These are phyloP conservation scores for Fusarium sp. DNA, from an alignment of 2,329 filamentous ascomycete species.

Conservation along the genomic window DNA sequence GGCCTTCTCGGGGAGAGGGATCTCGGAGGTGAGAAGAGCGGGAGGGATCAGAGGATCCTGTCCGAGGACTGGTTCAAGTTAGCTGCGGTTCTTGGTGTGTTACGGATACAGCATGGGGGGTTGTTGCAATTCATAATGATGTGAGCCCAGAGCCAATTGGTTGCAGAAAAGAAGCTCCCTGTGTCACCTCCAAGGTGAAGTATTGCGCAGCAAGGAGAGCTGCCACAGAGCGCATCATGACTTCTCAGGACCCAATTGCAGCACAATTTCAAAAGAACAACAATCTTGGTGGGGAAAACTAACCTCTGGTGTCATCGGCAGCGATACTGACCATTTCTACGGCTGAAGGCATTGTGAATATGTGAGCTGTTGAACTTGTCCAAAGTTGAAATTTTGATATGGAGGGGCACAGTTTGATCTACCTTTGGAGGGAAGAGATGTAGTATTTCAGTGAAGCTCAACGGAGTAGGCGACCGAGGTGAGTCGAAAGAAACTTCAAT, in stretches of 20 bases:
- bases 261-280: neutral
- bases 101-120: neutral
- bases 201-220: neutral
- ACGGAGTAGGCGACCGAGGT: conserved; percentile 17
- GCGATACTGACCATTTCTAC: conserved; percentile 50
- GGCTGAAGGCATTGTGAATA: conserved; percentile 47
- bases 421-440: conserved; percentile 23
- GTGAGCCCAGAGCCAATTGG: neutral
- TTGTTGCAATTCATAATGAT: neutral
- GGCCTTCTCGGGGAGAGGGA: conserved; percentile 72
- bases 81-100: conserved; percentile 7
- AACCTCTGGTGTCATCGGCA: conserved; percentile 56
- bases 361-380: conserved; percentile 29
- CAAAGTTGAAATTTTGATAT: conserved; percentile 20
- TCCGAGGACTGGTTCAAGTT: conserved; percentile 74
- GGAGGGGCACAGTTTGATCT: conserved; percentile 23
- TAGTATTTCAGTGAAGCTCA: conserved; percentile 23
- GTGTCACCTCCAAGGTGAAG: neutral
- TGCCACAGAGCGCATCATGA: conserved; percentile 13
- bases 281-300: conserved; percentile 33
- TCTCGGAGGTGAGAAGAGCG: conserved; percentile 84
- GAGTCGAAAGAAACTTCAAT: conserved; percentile 21
- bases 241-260: neutral
- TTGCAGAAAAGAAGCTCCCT: neutral
- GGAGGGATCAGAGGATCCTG: conserved; percentile 95